Evolutionary conservation across 768 basidiomycete genomes (phyloP), one percentile per base, ranked within the genome.

Genomic region (Suillus fuscotomentosus): DNA sequence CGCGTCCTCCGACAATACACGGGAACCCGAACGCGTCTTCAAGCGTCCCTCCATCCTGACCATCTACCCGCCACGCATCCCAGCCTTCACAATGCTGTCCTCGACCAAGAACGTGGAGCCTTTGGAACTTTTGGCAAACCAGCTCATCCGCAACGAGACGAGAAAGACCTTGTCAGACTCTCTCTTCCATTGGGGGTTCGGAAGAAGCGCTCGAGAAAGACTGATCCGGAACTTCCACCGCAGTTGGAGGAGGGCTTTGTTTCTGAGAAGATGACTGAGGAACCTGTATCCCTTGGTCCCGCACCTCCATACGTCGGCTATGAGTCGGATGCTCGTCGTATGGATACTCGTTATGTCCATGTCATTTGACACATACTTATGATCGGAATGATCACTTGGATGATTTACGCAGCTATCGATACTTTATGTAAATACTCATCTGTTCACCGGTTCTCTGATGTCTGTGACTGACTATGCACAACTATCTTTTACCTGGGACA

Each of bases 51-150:
- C 20, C 75, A 74, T 38, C 70, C 69, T 1, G 80, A 81, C 45
- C 75, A 80, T 27, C 77, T 82, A 61, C 77, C 78, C 0, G 83
- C 81, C 2, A 87, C 86, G 1, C 86, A 88, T 67, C 82, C 86
- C 1, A 85, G 84, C 66, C 77, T 84, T 53, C 86, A 88, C 68
- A 83, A 84, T 64, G 76, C 81, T 0, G 75, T 84, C 4, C 74
- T 81, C 63, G 71, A 75, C 2, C 75, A 75, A 34, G 72, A 76
- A n/a, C 73, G 65, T 8, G 55, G 70, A 24, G 69, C 72, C 34
- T 55, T 65, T 0, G 71, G 73, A 11, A 57, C 48, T 13, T 73
- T 71, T n/a, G 63, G 70, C 0, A 68, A 57, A 57, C 39, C 22
- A 1, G 39, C 39, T 20, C 56, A 57, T 41, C n/a, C 56, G 24